Evolutionary conservation across 306 rosid genomes (phyloP), one percentile per base, ranked within the genome.

Genomic region (Cicer pinnatifidum): DNA sequence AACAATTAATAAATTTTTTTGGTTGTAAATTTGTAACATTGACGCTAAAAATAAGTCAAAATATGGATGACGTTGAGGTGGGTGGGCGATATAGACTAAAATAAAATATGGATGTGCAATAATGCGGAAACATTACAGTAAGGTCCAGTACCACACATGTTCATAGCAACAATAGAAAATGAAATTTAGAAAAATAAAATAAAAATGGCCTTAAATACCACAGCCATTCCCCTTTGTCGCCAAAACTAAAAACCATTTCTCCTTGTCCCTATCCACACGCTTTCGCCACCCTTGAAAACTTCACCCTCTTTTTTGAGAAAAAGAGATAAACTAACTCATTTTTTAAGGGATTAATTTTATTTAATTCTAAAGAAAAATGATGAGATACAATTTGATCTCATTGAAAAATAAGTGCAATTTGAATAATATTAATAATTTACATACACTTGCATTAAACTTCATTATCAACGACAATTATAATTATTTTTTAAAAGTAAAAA

Each of bases 181-280:
- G 16, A 57, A 41, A 41, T 9, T 13, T 40, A 0, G 15, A 6
- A 9, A 15, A 37, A 35, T 5, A 50, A 69, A 53, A 69, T 15
- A 5, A 17, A 7, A 58, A 35, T 8, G 28, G 11, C 57, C 45
- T 4, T 57, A 43, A 9, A 62, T 63, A 60, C 72, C 82, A 8
- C 61, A 61, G 13, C 52, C 45, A 48, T 9, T 23, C 7, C 6
- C 13, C 3, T 20, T 3, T 6, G 35, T 43, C 76, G 35, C 5
- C 35, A 28, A 28, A 3, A 28, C 3, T 28, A 28, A 28, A 28
- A 28, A 28, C 35, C 35, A 28, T 28, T 28, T 28, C 5, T 23
- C 3, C 33, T 28, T 28, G 35, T 28, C 35, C 52, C 71, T 4
- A n/a, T 50, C 77, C 71, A 61, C 72, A 78, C 71, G 75, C 76